These are phyloP conservation scores for Chalciporus pseudorubinellus DNA, from an alignment of 768 basidiomycete genomes.

Conservation along the genomic window DNA sequence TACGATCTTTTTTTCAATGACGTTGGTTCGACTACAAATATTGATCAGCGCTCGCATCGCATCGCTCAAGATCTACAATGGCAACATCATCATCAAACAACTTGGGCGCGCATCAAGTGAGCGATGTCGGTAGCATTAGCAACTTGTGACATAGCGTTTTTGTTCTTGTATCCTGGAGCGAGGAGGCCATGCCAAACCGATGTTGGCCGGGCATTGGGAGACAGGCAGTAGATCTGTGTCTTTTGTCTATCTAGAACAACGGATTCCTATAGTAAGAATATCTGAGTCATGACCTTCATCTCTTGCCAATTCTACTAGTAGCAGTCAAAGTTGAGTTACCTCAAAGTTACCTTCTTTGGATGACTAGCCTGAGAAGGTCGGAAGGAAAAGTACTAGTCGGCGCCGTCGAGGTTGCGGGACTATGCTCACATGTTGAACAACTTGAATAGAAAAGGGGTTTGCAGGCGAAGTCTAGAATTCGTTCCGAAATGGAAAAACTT, in stretches of 20 bases:
- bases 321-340: not conserved
- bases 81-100: not conserved
- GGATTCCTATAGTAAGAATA: not conserved
- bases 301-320: not conserved
- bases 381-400: conserved; percentile 17
- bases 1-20: too few relatives aligned
- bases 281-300: not conserved
- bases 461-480: not conserved
- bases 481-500: not conserved
- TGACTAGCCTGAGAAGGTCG: not conserved
- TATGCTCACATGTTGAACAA: not conserved
- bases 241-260: not conserved
- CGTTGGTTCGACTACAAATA: not conserved
- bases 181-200: not conserved
- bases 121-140: not conserved
- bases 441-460: not conserved
- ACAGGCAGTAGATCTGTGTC: not conserved
- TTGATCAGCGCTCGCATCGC: not conserved
- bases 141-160: not conserved
- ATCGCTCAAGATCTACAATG: not conserved
- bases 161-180: not conserved
- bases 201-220: not conserved
- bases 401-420: conserved; percentile 18
- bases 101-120: not conserved
- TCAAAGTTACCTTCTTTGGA: not conserved